Evolutionary conservation across 2,329 filamentous ascomycete genomes (phyloP), one percentile per base, ranked within the genome.

Genomic region (Neoascochyta sp.): DNA sequence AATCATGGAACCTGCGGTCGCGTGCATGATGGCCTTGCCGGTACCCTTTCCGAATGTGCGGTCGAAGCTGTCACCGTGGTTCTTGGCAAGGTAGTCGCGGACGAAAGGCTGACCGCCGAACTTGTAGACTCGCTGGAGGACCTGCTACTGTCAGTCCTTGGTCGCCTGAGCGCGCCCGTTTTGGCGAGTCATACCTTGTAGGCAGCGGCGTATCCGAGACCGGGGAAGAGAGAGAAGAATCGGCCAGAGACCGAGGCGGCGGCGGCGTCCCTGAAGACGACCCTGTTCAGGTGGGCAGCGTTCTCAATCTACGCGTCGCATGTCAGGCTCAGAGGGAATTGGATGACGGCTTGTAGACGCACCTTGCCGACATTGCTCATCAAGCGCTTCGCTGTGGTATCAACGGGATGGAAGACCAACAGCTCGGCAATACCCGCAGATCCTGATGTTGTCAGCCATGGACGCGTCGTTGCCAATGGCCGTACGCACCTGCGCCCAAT

Each of bases 21-120:
- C 95, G 70, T 95, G 87, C 84, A 98, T 84, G 54, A 98, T 88
- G 9, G 92, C 90, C 75, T 98, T 96, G 65, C 92, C 92, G 20
- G 87, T 95, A 67, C 94, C 93, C 71, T 89, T 89, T 60, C 92
- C 92, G 57, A 98, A 98, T 8, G 87, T 78, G 48, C 74, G 70
- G 66, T 96, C 90, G 62, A 98, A 98, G 48, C 81, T 74, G 52
- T 78, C 74, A 49, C 86, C 83, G 61, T 94, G 82, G 73, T 96
- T 76, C 59, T 75, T 68, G 29, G 77, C 76, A 29, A 98, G 77
- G 67, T 83, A 95, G 68, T 98, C 92, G 32, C 90, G 83, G 21
- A 86, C 89, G 54, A 95, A 86, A 24, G 92, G 92, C 72, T 98
- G 92, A 28, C 92, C 92, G 48, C 92, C 92, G 60, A 95, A 98